phyloP scores from a whole-genome alignment of 1,139 yeast species.

The Blastobotrys indianensis region DNA sequence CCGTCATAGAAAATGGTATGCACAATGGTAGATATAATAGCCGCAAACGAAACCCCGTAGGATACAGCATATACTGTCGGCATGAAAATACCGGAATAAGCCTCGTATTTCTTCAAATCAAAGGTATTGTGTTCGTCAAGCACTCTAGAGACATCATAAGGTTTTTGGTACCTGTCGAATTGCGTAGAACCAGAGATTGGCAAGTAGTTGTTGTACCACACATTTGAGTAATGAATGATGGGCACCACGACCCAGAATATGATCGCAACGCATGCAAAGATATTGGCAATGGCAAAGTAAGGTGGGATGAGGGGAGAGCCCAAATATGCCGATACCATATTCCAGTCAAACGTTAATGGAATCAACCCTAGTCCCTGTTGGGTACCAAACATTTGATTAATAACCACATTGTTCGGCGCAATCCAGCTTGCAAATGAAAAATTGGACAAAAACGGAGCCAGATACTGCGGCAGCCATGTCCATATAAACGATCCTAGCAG shows the following conservation, averaged over 20 bases:
- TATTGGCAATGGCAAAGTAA: slow-evolving; percentile 49
- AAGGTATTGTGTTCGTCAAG: slow-evolving; percentile 41
- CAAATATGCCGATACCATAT: slow-evolving; percentile 49
- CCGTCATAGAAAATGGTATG: slow-evolving; percentile 56
- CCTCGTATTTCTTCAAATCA: slow-evolving; percentile 43
- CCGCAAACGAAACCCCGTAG: slow-evolving; percentile 60
- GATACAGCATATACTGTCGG: slow-evolving; percentile 59
- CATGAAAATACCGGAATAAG: slow-evolving; percentile 55
- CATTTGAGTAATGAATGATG: slow-evolving; percentile 46
- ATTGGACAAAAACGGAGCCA: slow-evolving; percentile 46
- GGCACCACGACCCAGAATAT: slow-evolving; percentile 44
- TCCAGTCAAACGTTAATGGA: slow-evolving; percentile 58
- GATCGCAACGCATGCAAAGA: slow-evolving; percentile 42
- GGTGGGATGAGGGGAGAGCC: slow-evolving; percentile 69
- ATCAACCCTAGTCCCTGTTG: slow-evolving; percentile 55
- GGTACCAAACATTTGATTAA: slow-evolving; percentile 59
- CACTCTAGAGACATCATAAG: slow-evolving; percentile 43
- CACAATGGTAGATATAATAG: slow-evolving; percentile 51
- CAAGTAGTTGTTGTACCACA: slow-evolving; percentile 46
- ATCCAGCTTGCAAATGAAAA: slow-evolving; percentile 56
- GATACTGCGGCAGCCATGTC: slow-evolving; percentile 53
- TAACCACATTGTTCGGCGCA: slow-evolving; percentile 46
- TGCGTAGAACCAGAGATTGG: slow-evolving; percentile 44
- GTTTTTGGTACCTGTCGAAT: slow-evolving; percentile 42
- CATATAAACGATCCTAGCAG: slow-evolving; percentile 42